Evolutionary conservation across 169 alveolate species (phyloP).

Genomic region (Miamiensis avidus): DNA sequence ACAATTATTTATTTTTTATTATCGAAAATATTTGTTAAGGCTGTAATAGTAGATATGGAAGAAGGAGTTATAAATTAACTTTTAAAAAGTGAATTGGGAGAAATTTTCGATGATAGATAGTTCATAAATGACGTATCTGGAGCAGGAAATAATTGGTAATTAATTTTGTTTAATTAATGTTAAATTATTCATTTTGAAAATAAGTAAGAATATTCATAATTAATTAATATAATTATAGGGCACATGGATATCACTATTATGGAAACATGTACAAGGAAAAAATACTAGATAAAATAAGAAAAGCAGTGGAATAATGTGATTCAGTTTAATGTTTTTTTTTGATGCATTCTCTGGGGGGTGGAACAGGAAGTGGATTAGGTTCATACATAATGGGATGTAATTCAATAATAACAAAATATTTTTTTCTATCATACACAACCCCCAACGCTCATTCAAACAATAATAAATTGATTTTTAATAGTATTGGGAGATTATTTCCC

Average conservation of each 20-base stretch:
- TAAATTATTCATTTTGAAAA: conserved; percentile 23
- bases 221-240: conserved; percentile 16
- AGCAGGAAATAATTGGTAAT: conserved; percentile 98
- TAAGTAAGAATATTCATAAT: conserved; percentile 38
- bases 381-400: conserved; percentile 88
- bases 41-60: conserved; percentile 97
- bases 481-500: conserved; percentile 86
- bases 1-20: background rate
- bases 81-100: conserved; percentile 89
- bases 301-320: conserved; percentile 92
- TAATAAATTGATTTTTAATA: conserved; percentile 25
- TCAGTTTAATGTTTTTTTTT: conserved; percentile 95
- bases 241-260: conserved; percentile 79
- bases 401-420: background rate
- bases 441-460: no score
- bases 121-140: conserved; percentile 95
- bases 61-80: conserved; percentile 94
- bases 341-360: conserved; percentile 97
- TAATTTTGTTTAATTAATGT: conserved; percentile 64
- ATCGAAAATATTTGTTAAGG: conserved; percentile 16
- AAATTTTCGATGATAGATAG: conserved; percentile 90
- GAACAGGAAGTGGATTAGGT: conserved; percentile 99
- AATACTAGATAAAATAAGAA: conserved; percentile 87
- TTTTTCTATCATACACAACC: background rate
- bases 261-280: conserved; percentile 90